Evolutionary conservation across 1,139 yeast species (phyloP), one percentile per base, ranked within the genome.

Genomic region (Arxiozyma slooffiae): DNA sequence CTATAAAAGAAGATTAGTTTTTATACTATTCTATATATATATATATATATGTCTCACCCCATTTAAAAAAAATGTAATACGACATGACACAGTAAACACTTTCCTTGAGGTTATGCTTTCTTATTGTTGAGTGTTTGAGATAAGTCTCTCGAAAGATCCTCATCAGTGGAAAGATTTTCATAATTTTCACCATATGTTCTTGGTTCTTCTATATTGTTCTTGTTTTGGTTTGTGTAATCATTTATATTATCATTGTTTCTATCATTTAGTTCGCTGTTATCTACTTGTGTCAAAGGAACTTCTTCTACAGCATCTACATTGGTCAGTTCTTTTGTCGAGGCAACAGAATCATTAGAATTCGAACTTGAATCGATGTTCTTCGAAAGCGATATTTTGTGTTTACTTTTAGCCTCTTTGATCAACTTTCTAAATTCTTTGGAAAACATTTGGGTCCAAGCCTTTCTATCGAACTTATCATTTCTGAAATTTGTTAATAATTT

Each of bases 401-500:
- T 64, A 54, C 63, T 58, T 48, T 62, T 71, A 0, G 95, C 95
- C 51, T 71, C 71, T 41, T 66, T 68, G 5, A 78, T 73, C 52
- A 87, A 69, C 21, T 67, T 71, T 21, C 62, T 68, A 62, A 80
- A 87, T 38, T 80, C 82, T n/a, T 65, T 64, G 20, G 69, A 68
- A 60, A 82, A 77, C 47, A 70, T 67, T 9, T 60, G 59, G 38
- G 71, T 67, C 90, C 92, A 85, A 26, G 70, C 69, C 47, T 67
- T 70, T 17, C 74, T 63, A 47, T 73, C 75, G 46, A 72, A 64
- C 46, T 67, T 64, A 53, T 70, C 74, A 24, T 54, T 64, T 46
- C 58, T 62, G 48, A 64, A 62, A 44, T 63, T 57, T 20, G 50
- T 47, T 43, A 61, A 37, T 44, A 64, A 46, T 41, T 53, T 55